Evolutionary conservation across 2,329 filamentous ascomycete genomes (phyloP).

Genomic region (Tolypocladium ophioglossoides): DNA sequence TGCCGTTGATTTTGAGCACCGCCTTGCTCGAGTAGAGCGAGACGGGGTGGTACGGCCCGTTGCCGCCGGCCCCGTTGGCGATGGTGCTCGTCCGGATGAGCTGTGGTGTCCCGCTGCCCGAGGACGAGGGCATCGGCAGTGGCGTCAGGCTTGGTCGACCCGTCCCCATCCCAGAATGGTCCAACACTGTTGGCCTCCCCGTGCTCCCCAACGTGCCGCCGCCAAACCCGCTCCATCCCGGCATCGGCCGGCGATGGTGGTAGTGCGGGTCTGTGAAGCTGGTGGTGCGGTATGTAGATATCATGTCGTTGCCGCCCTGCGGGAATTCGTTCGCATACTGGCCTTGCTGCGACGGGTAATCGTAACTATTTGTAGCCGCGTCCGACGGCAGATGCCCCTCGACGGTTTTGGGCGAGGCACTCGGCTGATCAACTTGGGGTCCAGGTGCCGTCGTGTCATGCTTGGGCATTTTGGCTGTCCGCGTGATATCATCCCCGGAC

Average conservation of each 20-base stretch:
- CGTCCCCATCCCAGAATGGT: conserved; percentile 29
- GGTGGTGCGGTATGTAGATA: conserved; percentile 41
- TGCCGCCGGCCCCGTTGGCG: conserved; percentile 22
- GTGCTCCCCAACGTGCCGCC: conserved; percentile 27
- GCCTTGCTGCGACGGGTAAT: conserved; percentile 31
- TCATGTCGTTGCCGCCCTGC: conserved; percentile 39
- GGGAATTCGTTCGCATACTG: conserved; percentile 29
- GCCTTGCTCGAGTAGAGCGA: conserved; percentile 78
- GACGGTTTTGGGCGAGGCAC: conserved; percentile 30
- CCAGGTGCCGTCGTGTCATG: conserved; percentile 26
- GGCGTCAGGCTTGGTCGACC: conserved; percentile 35
- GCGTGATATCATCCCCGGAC: conserved; percentile 34
- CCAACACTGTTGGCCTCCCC: conserved; percentile 24
- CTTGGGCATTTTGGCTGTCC: conserved; percentile 23
- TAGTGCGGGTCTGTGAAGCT: conserved; percentile 41
- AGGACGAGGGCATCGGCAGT: conserved; percentile 34
- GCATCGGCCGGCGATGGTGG: conserved; percentile 22
- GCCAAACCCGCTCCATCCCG: conserved; percentile 34
- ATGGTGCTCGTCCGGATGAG: conserved; percentile 48
- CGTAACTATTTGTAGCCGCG: conserved; percentile 31
- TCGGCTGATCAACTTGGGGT: conserved; percentile 26
- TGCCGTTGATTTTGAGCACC: conserved; percentile 71
- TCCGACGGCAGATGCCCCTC: conserved; percentile 26
- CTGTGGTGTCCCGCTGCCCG: conserved; percentile 27
- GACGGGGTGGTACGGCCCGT: conserved; percentile 61